Percentiles rank a stretch among this genome's conserved stretches.
phyloP scores from a whole-genome alignment of 2,329 filamentous ascomycete species.

The Exophiala sp. region DNA sequence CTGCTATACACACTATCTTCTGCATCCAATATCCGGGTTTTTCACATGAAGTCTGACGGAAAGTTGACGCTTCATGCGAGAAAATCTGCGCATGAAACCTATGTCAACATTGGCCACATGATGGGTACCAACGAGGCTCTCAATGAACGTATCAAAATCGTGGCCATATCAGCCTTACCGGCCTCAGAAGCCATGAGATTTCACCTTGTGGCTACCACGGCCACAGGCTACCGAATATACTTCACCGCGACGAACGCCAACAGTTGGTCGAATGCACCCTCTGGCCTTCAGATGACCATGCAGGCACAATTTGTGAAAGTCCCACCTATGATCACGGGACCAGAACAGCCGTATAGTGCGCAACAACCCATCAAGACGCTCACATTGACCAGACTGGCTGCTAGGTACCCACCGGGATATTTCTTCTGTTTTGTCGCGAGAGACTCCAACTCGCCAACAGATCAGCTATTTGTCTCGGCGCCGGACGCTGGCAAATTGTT shows the following conservation, averaged over 20 bases:
- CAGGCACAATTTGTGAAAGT: conserved; percentile 97
- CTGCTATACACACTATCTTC: conserved; percentile 89
- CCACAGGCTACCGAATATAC: conserved; percentile 86
- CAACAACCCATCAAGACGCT: conserved; percentile 45
- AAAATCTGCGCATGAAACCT: conserved; percentile 51
- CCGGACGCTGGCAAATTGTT: conserved; percentile 83
- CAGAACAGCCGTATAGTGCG: conserved; percentile 42
- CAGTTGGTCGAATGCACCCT: conserved; percentile 55
- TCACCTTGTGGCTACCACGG: conserved; percentile 76
- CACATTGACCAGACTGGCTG: conserved; percentile 39
- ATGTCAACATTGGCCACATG: conserved; percentile 79
- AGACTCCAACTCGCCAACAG: conserved; percentile 56
- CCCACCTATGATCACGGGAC: conserved; percentile 57
- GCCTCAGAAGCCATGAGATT: conserved; percentile 57
- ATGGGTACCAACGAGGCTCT: conserved; percentile 67
- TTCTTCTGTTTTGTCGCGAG: conserved; percentile 80
- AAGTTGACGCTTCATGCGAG: conserved; percentile 44
- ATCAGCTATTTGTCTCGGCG: conserved; percentile 76
- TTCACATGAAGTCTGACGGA: conserved; percentile 69
- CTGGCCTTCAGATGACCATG: conserved; percentile 83
- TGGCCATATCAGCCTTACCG: conserved; percentile 81
- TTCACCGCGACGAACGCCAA: conserved; percentile 80
- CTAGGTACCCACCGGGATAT: conserved; percentile 76
- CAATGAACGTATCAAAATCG: conserved; percentile 68
- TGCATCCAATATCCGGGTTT: conserved; percentile 83